Evolutionary conservation across 805 yeast genomes (phyloP).

Genomic region (Yarrowia yakushimensis): DNA sequence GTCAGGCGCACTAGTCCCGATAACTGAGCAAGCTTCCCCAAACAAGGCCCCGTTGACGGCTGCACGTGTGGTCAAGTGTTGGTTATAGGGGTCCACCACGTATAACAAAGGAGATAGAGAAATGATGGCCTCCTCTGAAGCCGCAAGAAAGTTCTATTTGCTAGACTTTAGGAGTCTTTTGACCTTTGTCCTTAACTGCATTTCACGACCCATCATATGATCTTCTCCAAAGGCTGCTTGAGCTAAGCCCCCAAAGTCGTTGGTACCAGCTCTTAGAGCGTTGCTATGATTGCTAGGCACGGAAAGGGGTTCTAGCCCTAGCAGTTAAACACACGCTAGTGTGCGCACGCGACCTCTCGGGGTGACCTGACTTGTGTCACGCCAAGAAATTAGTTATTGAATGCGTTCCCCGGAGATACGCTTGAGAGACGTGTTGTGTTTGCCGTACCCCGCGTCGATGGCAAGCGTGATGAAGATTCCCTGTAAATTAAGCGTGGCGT

Average conservation of each 20-base stretch:
- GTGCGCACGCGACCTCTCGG: slow-evolving; percentile 17
- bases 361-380: background rate
- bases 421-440: background rate
- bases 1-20: background rate
- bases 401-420: background rate
- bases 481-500: background rate
- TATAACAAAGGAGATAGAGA: background rate
- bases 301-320: too few relatives aligned
- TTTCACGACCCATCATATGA: background rate
- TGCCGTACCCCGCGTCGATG: background rate
- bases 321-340: background rate
- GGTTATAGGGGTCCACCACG: background rate
- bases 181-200: background rate
- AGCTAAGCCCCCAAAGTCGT: slow-evolving; percentile 9
- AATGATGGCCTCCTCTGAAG: background rate
- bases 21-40: slow-evolving; percentile 10
- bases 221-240: background rate
- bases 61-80: background rate
- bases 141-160: background rate
- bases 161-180: background rate
- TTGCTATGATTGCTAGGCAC: slow-evolving; percentile 6
- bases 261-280: too few relatives aligned
- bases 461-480: background rate
- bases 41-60: background rate
- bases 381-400: background rate